Evolutionary conservation across 2,329 filamentous ascomycete species (phyloP), one percentile per base, ranked within the genome.

Genomic region (Alternaria postmessia): DNA sequence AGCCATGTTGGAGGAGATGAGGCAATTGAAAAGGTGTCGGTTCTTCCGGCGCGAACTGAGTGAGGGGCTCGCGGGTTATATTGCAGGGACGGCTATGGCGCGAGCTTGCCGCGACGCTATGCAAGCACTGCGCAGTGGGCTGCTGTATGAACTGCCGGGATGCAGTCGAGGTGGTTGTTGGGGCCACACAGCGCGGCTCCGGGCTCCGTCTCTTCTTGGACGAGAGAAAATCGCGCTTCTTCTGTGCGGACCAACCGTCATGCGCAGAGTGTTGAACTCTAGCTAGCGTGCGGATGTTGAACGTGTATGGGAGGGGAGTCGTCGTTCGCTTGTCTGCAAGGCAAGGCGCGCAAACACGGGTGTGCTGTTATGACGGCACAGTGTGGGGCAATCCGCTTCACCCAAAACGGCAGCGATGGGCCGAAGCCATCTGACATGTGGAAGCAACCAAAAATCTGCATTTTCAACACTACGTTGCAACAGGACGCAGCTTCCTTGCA

Each of bases 181-280:
- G 38, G 34, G 48, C 59, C 39, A 51, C 20, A 34, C 47, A 48
- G 14, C 56, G 41, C 51, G 12, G 51, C 42, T 51, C 28, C n/a
- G 26, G 34, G 18, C 24, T 48, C 54, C 42, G 47, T 49, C 34
- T 43, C 20, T 39, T 36, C 42, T 30, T 57, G 41, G 26, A 36
- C 43, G 18, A n/a, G 42, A 30, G 30, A 20, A 42, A 49, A 32
- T 24, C 18, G 34, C 54, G 57, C 47, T 52, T 61, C 42, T 34
- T 36, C 18, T 12, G n/a, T 44, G 39, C 43, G 47, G 22, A 24
- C 24, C 41, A 46, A 57, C 39, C 42, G 49, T 26, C 28, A 47
- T 53, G 66, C 69, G 56, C 65, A 70, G 71, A 78, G 74, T 77
- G 73, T 77, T 76, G 74, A 76, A 72, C 74, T 76, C 69, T 61